Conservation (phyloP, 106 monocot genomes). For the Dendrobium officinale region DNA sequence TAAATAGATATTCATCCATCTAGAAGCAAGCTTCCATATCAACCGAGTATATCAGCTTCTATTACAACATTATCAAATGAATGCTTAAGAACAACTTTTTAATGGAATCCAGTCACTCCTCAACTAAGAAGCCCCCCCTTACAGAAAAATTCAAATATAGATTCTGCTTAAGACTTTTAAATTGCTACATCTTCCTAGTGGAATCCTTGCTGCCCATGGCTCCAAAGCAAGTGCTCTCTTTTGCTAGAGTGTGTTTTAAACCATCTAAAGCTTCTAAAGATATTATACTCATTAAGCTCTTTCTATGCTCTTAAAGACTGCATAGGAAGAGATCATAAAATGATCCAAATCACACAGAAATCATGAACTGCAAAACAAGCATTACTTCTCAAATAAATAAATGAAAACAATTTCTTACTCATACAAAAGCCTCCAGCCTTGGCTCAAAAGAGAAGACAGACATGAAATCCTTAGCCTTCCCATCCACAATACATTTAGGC, state of each 20-base stretch:
- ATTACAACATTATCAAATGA: no score
- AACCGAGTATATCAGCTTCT: no score
- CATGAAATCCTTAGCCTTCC: constrained; percentile 47
- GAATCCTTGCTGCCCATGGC: constrained; percentile 3
- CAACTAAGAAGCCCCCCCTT: neutral
- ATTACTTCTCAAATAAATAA: neutral
- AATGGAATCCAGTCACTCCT: neutral
- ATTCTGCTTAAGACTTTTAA: neutral
- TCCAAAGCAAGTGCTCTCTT: neutral
- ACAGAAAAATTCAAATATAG: neutral
- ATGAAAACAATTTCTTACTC: constrained; percentile 8
- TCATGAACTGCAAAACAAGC: neutral
- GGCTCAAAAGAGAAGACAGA: constrained; percentile 85
- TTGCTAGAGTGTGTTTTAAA: no score
- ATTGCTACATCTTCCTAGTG: neutral
- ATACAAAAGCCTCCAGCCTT: constrained; percentile 60
- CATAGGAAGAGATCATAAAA: no score
- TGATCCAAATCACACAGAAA: no score
- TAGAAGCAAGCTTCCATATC: no score
- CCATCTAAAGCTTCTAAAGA: no score
- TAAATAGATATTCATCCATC: no score
- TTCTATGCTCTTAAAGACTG: no score
- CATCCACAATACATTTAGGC: constrained; percentile 50
- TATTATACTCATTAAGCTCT: no score
- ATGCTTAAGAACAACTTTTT: no score